Evolutionary conservation across 768 basidiomycete species (phyloP), one percentile per base, ranked within the genome.

Genomic region (Lactarius indigo): DNA sequence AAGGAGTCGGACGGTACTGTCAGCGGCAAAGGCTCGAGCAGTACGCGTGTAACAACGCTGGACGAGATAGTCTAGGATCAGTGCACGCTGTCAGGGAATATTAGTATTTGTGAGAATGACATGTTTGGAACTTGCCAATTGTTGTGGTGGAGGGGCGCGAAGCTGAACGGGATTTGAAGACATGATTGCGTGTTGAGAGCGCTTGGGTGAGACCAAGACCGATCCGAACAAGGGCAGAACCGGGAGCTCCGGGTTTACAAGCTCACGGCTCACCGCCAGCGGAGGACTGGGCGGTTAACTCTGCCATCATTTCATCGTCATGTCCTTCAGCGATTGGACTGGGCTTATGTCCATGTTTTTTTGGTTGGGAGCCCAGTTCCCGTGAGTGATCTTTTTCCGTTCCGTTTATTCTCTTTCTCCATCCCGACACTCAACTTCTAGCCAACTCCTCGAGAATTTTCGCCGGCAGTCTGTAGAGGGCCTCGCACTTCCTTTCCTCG

Each of bases 311-410:
- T 59, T 26, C 63, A 42, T 61, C 33, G 42, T 66, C 58, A 65
- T 72, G 65, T 64, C 72, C 37, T 65, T 86, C 71, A 91, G 90
- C 78, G 85, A 89, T 64, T 61, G 87, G 52, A 74, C 91, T 50
- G 92, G 92, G 12, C 88, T 88, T 70, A 72, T 79, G 3, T 93
- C 90, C 28, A 90, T 94, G 69, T 79, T 73, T 28, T 91, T 85
- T 76, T 95, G 94, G 94, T 77, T 96, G 3, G 85, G 90, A 13
- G 94, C 94, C 2, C 94, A 95, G 75, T 87, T 93, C 72, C 94
- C 94, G 90, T 94, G 76, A 81, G 91, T 85, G 4, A 2, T 18
- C 39, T 12, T 41, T 31, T 1, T 33, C 61, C 39, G 64, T 26
- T 61, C 68, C 7, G 28, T 39, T 54, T 17, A 17, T 9, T 17